Evolutionary conservation across 2,329 filamentous ascomycete genomes (phyloP).

Genomic region (Penicillium corylophilum): DNA sequence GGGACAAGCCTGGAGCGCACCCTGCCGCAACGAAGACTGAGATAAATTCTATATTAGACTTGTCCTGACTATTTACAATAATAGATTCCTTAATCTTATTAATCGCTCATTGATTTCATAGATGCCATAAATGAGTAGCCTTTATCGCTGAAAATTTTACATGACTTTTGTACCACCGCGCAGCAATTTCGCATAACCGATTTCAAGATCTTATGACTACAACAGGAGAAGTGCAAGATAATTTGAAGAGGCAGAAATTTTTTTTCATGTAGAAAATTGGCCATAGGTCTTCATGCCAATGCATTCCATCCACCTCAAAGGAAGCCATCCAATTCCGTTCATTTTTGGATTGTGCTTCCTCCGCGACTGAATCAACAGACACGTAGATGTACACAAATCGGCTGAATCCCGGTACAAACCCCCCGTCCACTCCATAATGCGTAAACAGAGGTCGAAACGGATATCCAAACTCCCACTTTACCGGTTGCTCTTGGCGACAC

Average conservation of each 20-base stretch:
- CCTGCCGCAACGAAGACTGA: not conserved
- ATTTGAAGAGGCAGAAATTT: slow-evolving; percentile 19
- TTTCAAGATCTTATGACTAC: not conserved
- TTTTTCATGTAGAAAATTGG: slow-evolving; percentile 28
- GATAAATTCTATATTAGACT: not conserved
- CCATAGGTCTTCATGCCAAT: slow-evolving; percentile 39
- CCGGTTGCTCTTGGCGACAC: slow-evolving; percentile 99
- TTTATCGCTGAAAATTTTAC: not conserved
- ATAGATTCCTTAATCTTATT: not conserved
- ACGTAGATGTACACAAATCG: slow-evolving; percentile 42
- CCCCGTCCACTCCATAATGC: slow-evolving; percentile 44
- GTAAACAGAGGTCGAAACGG: slow-evolving; percentile 42
- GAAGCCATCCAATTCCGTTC: slow-evolving; percentile 40
- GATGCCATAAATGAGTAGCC: not conserved
- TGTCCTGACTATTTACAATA: not conserved
- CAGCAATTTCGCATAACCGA: not conserved
- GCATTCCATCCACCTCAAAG: slow-evolving; percentile 44
- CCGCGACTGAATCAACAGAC: slow-evolving; percentile 43
- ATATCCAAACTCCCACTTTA: slow-evolving; percentile 62
- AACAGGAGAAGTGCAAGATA: not conserved
- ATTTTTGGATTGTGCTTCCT: slow-evolving; percentile 40
- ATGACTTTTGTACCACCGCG: not conserved
- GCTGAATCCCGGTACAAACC: slow-evolving; percentile 41
- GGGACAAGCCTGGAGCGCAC: not conserved
- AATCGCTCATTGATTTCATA: not conserved